Evolutionary conservation across 352 stramenopile genomes (phyloP).

Genomic region (Lagenidium giganteum): DNA sequence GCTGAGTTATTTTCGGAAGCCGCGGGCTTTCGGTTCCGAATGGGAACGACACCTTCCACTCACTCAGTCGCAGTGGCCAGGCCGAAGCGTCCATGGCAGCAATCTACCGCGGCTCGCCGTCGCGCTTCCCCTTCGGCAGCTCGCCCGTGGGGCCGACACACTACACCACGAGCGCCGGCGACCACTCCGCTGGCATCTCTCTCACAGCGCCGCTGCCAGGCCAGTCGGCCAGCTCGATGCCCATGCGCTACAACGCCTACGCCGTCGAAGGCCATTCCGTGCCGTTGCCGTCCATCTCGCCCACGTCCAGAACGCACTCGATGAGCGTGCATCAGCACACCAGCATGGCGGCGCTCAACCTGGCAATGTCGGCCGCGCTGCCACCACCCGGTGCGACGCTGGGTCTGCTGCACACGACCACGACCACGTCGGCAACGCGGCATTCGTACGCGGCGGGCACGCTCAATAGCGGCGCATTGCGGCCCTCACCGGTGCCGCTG

Average conservation of each 20-base stretch:
- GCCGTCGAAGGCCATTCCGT: slow-evolving; percentile 37
- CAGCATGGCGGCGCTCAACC: too few species aligned
- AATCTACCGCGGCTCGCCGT: slow-evolving; percentile 59
- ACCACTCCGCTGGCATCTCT: not conserved
- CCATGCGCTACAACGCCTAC: slow-evolving; percentile 49
- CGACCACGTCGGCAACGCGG: slow-evolving; percentile 2
- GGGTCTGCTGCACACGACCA: slow-evolving; percentile 14
- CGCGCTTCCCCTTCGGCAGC: slow-evolving; percentile 59
- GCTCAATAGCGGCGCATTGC: slow-evolving; percentile 24
- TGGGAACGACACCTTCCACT: too few species aligned
- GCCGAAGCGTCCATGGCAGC: slow-evolving; percentile 45
- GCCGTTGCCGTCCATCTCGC: slow-evolving; percentile 25
- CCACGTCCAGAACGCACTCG: slow-evolving; percentile 10
- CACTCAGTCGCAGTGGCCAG: too few species aligned
- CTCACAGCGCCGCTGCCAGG: not conserved
- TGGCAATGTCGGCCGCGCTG: slow-evolving; percentile 14
- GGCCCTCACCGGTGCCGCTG: slow-evolving; percentile 6
- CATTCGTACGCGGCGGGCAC: too few species aligned
- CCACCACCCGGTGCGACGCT: slow-evolving; percentile 36
- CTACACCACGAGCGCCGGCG: slow-evolving; percentile 32
- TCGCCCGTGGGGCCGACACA: too few species aligned
- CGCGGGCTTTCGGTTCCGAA: too few species aligned
- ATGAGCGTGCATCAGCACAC: too few species aligned
- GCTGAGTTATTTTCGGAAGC: too few species aligned
- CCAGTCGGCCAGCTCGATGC: slow-evolving; percentile 13